Conservation (phyloP, 2,329 filamentous ascomycete species). For the Colletotrichum shisoi region DNA sequence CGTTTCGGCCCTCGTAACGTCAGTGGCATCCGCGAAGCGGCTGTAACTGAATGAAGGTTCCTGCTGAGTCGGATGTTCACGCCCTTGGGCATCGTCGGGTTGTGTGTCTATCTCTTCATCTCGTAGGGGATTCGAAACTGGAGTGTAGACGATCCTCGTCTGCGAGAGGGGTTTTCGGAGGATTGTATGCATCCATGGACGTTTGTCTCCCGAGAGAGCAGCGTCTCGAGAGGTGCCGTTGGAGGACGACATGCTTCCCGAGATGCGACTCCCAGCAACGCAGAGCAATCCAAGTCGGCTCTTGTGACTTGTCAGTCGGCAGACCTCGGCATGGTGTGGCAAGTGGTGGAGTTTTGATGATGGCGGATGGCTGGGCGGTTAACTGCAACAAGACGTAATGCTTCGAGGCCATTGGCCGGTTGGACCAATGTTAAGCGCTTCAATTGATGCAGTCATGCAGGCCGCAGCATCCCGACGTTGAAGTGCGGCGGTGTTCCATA, state of each 20-base stretch:
- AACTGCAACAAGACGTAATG: neutral
- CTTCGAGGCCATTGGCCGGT: neutral
- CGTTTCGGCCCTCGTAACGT: neutral
- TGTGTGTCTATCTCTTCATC: neutral
- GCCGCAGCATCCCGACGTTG: neutral
- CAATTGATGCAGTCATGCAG: neutral
- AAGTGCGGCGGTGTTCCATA: neutral
- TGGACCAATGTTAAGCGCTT: neutral
- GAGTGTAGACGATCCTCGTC: neutral
- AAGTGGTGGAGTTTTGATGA: neutral
- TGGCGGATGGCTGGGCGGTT: neutral
- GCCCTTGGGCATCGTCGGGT: neutral
- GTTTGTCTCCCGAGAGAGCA: neutral
- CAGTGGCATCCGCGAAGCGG: too few species aligned
- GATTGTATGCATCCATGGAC: neutral
- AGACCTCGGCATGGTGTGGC: neutral
- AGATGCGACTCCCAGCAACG: neutral
- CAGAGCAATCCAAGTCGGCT: neutral
- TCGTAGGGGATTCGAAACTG: neutral
- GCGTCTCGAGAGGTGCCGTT: neutral
- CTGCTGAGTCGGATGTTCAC: neutral
- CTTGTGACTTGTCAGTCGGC: too few species aligned
- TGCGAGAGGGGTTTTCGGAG: neutral
- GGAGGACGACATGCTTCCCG: neutral
- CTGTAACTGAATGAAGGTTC: neutral